Base-by-base conservation (phyloP, 192 early-diverging fungal genomes). In the Entrophospora sp. region DNA sequence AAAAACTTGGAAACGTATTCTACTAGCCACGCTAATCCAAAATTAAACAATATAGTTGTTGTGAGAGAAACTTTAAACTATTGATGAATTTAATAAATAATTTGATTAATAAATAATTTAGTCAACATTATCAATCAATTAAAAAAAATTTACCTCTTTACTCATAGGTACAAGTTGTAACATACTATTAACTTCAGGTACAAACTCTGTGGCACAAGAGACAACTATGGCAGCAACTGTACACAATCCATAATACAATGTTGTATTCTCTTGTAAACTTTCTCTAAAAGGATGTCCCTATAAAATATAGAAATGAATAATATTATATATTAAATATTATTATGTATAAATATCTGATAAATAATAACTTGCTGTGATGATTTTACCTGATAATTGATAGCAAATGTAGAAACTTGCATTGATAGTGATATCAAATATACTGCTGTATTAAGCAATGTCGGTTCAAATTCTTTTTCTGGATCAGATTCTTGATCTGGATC, bases 331-430 rank as follows among this genome's bases (percentile, higher is more conserved):
- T 27, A 16, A 46, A 37, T 40, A 25, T 45, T 24, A 55, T 57
- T 40, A 22, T 18, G 30, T 36, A 36, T 42, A 4, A 37, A 38
- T 2, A 56, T 22, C 22, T 5, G 20, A 6, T 32, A 24, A 71
- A 52, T 3, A 40, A 37, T 32, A 38, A 38, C 30, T 5, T 13
- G 4, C 16, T 5, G 24, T 4, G 20, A 46, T 5, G 5, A 20
- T 4, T 34, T 61, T 71, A 84, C 86, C 72, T 95, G 92, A 78
- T 98, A 99, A 80, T 99, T 99, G 79, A 99, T 94, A 12, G 95
- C 97, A 84, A 99, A 99, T 0, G 97, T 99, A 13, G 97, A 97
- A 10, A 99, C 93, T 70, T 99, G 94, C 95, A 97, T 96, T 57
- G 93, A 92, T 27, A 97, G 77, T 52, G 91, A 91, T 34, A 99